These are phyloP conservation scores for Schizothecium vesticola DNA, from an alignment of 495 filamentous ascomycete genomes.

Conservation along the genomic window DNA sequence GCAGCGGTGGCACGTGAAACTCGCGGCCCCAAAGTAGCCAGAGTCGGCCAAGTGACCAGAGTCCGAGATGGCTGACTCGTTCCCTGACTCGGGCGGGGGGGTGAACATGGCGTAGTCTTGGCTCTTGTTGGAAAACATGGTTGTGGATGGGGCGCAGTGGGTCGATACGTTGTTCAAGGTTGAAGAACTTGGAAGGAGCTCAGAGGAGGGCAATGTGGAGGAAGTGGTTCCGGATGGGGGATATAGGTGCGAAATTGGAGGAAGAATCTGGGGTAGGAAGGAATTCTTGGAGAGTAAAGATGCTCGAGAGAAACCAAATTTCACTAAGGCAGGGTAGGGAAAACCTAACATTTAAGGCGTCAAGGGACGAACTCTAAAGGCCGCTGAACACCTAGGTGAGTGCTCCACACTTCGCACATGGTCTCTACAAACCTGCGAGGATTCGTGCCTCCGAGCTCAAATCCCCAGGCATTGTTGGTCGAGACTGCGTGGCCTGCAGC, in stretches of 20 bases:
- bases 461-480: background rate
- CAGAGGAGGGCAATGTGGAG: background rate
- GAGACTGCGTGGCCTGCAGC: background rate
- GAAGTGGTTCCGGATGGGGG: background rate
- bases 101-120: background rate
- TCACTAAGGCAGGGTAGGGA: background rate
- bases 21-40: conserved; percentile 5
- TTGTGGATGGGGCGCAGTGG: background rate
- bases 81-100: background rate
- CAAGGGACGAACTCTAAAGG: background rate
- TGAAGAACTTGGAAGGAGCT: background rate
- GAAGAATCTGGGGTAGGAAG: background rate
- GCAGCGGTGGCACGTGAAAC: conserved; percentile 11
- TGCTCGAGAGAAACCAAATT: background rate
- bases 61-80: conserved; percentile 6
- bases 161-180: background rate
- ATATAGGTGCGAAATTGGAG: background rate
- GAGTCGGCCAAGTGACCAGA: background rate
- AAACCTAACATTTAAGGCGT: background rate
- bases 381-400: background rate
- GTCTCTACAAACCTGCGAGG: background rate
- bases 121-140: background rate
- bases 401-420: background rate
- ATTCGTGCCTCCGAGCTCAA: background rate
- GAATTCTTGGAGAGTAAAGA: background rate